phyloP scores from a whole-genome alignment of 441 rosid species.

The Francoa sonchifolia region DNA sequence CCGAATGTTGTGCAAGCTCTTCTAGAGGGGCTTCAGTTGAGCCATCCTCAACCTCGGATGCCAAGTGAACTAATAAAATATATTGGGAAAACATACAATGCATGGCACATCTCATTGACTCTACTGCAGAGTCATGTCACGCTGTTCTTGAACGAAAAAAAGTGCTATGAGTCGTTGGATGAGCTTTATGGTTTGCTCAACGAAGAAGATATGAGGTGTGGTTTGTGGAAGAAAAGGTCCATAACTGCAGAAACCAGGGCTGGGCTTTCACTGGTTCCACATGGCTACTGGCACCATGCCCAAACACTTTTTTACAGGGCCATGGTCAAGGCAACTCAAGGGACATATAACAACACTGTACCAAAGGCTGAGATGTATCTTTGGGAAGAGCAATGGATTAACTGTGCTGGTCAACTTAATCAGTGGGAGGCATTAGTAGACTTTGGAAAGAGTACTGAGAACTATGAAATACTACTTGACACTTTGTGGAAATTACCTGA shows the following conservation, averaged over 20 bases:
- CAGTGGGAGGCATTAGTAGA: conserved; percentile 98
- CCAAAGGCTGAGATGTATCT: conserved; percentile 99
- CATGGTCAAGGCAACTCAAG: conserved; percentile 97
- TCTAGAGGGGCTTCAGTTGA: conserved; percentile 92
- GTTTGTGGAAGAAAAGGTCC: conserved; percentile 92
- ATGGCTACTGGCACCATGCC: conserved; percentile 96
- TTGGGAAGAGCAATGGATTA: conserved; percentile 99
- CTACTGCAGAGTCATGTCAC: conserved; percentile 89
- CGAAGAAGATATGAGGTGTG: conserved; percentile 98
- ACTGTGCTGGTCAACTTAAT: conserved; percentile 85
- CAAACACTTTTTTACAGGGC: conserved; percentile 92
- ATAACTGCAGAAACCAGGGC: conserved; percentile 88
- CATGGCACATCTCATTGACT: conserved; percentile 91
- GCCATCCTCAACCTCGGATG: conserved; percentile 99
- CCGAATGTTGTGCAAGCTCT: conserved; percentile 99
- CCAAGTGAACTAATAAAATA: conserved; percentile 96
- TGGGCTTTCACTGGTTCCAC: conserved; percentile 92
- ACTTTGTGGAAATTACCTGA: conserved; percentile 93
- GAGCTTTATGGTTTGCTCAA: conserved; percentile 88
- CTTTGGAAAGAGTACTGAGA: conserved; percentile 82
- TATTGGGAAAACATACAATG: conserved; percentile 93
- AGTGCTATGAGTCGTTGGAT: conserved; percentile 87
- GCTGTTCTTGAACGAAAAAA: conserved; percentile 72
- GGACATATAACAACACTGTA: conserved; percentile 81
- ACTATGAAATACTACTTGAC: conserved; percentile 91